Conservation (phyloP, 2,329 filamentous ascomycete species). For the Biscogniauxia sp. region DNA sequence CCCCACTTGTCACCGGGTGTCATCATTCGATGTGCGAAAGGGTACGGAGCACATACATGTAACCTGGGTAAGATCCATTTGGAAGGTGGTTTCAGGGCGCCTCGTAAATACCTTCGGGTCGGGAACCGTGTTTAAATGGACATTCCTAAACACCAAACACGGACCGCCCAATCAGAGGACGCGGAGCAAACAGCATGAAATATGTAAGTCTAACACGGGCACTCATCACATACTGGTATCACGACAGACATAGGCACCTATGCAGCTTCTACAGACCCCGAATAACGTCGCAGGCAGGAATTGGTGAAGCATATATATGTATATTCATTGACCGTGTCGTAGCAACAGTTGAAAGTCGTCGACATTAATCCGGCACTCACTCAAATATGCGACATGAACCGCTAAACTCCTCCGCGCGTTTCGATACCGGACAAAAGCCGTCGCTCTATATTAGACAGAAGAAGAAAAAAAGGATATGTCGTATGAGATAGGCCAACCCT, state of each 20-base stretch:
- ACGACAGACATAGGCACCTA: no score
- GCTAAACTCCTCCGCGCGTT: neutral
- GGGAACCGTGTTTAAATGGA: no score
- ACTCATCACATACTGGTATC: no score
- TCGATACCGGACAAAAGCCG: neutral
- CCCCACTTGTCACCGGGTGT: neutral
- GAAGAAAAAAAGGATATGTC: neutral
- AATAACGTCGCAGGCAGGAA: neutral
- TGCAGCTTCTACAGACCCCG: no score
- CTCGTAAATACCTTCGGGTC: no score
- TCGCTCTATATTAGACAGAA: neutral
- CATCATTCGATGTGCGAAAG: neutral
- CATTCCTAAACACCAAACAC: no score
- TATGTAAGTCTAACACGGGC: no score
- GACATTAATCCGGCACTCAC: constrained; percentile 8
- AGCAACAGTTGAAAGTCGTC: constrained; percentile 5
- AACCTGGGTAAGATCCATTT: no score
- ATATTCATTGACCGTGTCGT: constrained; percentile 19
- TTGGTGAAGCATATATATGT: constrained; percentile 13
- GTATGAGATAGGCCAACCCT: neutral
- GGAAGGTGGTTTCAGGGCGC: neutral
- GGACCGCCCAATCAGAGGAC: no score
- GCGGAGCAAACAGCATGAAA: no score
- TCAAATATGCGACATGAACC: constrained; percentile 15
- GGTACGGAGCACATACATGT: no score